phyloP scores from a whole-genome alignment of 176 grass and related monocot species.

The Tillandsia fasciculata region DNA sequence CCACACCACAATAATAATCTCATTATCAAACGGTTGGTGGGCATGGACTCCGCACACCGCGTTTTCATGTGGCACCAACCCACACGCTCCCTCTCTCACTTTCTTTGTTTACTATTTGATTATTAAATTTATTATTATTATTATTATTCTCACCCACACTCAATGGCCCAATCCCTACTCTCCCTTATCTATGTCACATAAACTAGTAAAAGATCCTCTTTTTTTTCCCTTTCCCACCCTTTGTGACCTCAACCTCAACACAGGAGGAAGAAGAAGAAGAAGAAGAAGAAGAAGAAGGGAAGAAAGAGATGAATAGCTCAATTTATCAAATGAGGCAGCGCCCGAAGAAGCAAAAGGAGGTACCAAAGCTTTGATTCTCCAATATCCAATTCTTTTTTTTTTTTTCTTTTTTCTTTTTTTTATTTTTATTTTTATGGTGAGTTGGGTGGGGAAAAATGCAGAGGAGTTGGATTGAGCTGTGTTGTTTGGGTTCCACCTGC shows the following conservation, averaged over 20 bases:
- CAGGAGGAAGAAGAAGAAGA: background rate
- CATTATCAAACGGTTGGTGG: background rate
- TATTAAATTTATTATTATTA: background rate
- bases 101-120: no score
- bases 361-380: constrained; percentile 15
- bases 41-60: background rate
- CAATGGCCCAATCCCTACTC: background rate
- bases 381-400: background rate
- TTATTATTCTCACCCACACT: background rate
- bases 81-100: background rate
- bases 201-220: background rate
- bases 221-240: background rate
- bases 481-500: constrained; percentile 35
- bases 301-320: background rate
- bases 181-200: background rate
- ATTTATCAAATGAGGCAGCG: constrained; percentile 15
- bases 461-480: constrained; percentile 34
- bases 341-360: constrained; percentile 56
- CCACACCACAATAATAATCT: background rate
- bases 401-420: background rate
- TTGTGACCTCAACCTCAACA: no score
- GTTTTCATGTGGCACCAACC: background rate
- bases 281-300: background rate
- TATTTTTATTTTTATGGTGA: background rate
- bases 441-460: background rate